Percentiles rank a stretch among this genome's conserved stretches.
phyloP scores from a whole-genome alignment of 1,284 basidiomycete species.

The Microstroma glucosiphilum region DNA sequence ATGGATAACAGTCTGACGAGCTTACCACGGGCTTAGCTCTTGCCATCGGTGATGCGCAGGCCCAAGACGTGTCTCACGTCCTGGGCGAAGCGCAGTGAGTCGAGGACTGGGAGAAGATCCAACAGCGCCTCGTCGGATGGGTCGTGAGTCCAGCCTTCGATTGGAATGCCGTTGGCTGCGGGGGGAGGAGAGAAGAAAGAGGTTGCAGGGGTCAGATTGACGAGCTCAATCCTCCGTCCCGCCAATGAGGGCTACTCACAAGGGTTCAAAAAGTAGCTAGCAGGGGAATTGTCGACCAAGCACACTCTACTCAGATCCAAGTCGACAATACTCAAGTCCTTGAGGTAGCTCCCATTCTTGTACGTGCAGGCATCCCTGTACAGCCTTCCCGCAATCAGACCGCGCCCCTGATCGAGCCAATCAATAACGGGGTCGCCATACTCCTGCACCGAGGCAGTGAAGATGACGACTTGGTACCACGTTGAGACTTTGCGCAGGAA shows the following conservation, averaged over 20 bases:
- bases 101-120: constrained; percentile 87
- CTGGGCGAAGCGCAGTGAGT: constrained; percentile 87
- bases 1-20: no score
- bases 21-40: no score
- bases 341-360: constrained; percentile 87
- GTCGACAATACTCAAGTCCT: constrained; percentile 82
- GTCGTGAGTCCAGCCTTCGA: constrained; percentile 98
- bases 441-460: constrained; percentile 96
- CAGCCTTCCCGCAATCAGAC: constrained; percentile 73
- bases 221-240: not conserved
- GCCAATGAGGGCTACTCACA: constrained; percentile 59
- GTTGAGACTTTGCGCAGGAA: constrained; percentile 63
- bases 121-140: constrained; percentile 92
- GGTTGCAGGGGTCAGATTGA: not conserved
- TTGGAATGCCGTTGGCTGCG: constrained; percentile 89
- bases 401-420: constrained; percentile 89
- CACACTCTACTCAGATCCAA: constrained; percentile 81
- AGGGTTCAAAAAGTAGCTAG: constrained; percentile 84
- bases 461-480: constrained; percentile 98
- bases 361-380: constrained; percentile 95
- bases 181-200: not conserved
- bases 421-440: constrained; percentile 99
- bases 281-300: constrained; percentile 91
- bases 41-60: not conserved
- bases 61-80: constrained; percentile 91